Conservation (phyloP, 441 rosid genomes). For the Populus hybrid region DNA sequence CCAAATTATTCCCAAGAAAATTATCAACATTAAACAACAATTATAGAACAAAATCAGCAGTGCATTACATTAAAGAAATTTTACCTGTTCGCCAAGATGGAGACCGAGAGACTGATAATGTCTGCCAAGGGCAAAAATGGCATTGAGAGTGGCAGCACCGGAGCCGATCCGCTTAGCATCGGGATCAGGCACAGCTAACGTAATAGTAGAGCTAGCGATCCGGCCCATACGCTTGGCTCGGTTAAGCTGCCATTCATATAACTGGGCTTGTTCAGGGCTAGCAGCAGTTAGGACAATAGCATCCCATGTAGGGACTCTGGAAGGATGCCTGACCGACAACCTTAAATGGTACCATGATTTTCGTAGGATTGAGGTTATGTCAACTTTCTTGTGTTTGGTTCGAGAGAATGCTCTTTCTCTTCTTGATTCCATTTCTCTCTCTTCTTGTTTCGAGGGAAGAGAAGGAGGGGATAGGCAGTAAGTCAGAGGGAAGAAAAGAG, state of each 20-base stretch:
- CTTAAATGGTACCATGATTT: conserved; percentile 96
- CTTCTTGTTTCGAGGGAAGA: neutral
- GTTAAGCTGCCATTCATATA: conserved; percentile 85
- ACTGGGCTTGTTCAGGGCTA: conserved; percentile 95
- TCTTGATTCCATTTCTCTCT: conserved; percentile 21
- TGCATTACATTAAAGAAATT: neutral
- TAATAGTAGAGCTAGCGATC: conserved; percentile 70
- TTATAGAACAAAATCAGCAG: neutral
- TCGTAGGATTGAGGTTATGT: conserved; percentile 52
- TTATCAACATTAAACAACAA: neutral
- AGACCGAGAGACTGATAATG: conserved; percentile 42
- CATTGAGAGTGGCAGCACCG: conserved; percentile 93
- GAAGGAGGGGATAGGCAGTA: too few species aligned
- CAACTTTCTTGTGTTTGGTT: conserved; percentile 32
- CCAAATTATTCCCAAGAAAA: neutral
- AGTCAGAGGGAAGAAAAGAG: neutral
- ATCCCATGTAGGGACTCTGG: conserved; percentile 94
- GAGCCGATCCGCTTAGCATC: conserved; percentile 91
- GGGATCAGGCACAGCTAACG: conserved; percentile 89
- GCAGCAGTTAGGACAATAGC: conserved; percentile 91
- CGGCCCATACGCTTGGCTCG: conserved; percentile 85
- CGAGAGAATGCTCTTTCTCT: conserved; percentile 20
- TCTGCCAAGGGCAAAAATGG: conserved; percentile 63
- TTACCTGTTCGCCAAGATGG: conserved; percentile 16
- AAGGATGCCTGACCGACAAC: conserved; percentile 79